Evolutionary conservation across 23 red algal genomes (phyloP), one percentile per base, ranked within the genome.

Genomic region (Pyropia haitanensis): DNA sequence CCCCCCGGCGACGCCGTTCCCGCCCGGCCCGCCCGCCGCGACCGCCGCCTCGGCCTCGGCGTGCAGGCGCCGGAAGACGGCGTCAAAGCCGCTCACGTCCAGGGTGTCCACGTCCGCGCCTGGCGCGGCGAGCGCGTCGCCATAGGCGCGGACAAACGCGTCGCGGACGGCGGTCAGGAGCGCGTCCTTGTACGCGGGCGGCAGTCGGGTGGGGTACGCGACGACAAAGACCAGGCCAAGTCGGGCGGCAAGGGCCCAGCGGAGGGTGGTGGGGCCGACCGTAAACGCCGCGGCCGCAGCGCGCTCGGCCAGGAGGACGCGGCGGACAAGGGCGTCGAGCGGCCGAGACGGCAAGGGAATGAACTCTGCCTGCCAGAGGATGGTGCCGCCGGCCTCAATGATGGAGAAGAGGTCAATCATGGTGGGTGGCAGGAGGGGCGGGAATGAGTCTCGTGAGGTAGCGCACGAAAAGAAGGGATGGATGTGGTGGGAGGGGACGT

Each of bases 401-500:
- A 91, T 91, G 66, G 60, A 70, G 51, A 91, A 91, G 31, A 65
- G 67, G 87, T 91, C 87, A 34, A 91, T 91, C 87, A 91, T 91
- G 18, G 27, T 31, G 8, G 2, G 62, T 10, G 16, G 16, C 5
- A 1, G 62, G 14, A 24, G 62, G 62, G 16, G 39, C 10, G 39
- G 13, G 39, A 46, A 13, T 12, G 39, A 46, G 39, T 12, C 39
- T 46, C 5, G 8, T 12, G 10, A 46, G 10, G 2, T 1, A 46
- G 10, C 39, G 4, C 39, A 13, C 4, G 10, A 46, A 12, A 9
- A 7, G 13, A 9, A 7, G 13, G 39, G 0, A 4, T 4, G 39
- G 39, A 13, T 13, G 39, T 12, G 39, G 7, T 3, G 10, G 39
- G 39, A 46, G 39, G n/a, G n/a, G 39, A 46, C 5, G 39, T 1